Base-by-base conservation (phyloP, 345 rosid species). In the Populus simonii region DNA sequence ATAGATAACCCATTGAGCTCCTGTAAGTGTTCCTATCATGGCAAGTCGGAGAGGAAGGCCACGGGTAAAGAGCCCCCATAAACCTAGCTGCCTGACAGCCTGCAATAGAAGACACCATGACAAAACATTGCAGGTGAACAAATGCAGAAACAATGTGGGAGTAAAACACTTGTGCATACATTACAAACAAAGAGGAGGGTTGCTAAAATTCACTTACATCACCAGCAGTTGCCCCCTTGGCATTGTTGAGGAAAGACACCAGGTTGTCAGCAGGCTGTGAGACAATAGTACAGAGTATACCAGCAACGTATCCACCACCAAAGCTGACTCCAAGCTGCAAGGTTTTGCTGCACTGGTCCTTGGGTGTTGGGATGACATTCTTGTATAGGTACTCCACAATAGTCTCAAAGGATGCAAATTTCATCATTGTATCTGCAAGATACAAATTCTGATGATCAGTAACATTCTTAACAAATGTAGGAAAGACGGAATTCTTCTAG, bases 181-280 rank as follows among this genome's bases (percentile, higher is more conserved):
- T 67, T 31, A 36, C n/a, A 18, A 35, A 67, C 33, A 67, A 0
- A 36, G 38, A 59, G 10, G 17, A 0, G 45, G 31, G 2, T 8
- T 25, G 25, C 27, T 6, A 23, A 72, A 63, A 72, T 83, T 83
- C 51, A 85, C 95, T 87, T 83, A 92, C 97, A 83, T 93, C 98
- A 41, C 88, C 85, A 66, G 90, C 93, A 2, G 94, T 94, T 29
- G 98, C 95, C 36, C 98, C 99, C 76, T 92, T 89, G 39, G 97
- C 92, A 68, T 91, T 96, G 89, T 94, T 96, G 85, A 96, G 98
- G 86, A 93, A 96, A n/a, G 98, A 96, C 2, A 96, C 99, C 62
- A 96, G 86, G 76, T 94, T 96, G 79, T 96, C 98, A 2, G 99
- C 99, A 16, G 98, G 99, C 74, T 96, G 99, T 2, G 99, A 96